Percentiles rank a stretch among this genome's conserved stretches.
Conservation (phyloP, 257 asterid genomes). For the Cinchona pubescens region DNA sequence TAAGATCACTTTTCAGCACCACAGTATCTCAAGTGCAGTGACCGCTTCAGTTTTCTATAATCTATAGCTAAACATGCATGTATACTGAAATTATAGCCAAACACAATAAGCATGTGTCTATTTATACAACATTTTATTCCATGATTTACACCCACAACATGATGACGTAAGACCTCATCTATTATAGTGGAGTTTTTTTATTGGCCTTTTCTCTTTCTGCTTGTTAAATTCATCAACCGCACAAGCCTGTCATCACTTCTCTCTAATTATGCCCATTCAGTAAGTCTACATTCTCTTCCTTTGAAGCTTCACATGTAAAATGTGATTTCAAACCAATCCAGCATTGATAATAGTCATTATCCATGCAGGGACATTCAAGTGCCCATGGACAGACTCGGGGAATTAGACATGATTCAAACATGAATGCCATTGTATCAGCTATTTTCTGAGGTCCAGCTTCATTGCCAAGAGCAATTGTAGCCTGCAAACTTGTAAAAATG, state of each 20-base stretch:
- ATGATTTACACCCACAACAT: not conserved
- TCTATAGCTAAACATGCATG: not conserved
- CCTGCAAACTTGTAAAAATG: conserved; percentile 43
- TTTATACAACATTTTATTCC: conserved; percentile 7
- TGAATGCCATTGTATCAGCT: conserved; percentile 78
- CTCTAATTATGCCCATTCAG: conserved; percentile 26
- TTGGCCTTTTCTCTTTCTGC: not conserved
- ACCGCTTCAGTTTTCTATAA: not conserved
- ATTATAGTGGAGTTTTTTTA: not conserved
- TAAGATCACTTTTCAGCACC: not conserved
- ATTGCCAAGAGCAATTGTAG: conserved; percentile 65
- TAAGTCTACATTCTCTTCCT: conserved; percentile 22
- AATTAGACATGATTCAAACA: conserved; percentile 91
- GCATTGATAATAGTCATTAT: conserved; percentile 83
- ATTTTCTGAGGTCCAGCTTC: conserved; percentile 71
- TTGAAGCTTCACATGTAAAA: conserved; percentile 37
- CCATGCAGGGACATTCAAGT: conserved; percentile 72
- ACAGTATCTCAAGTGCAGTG: not conserved
- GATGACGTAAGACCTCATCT: not conserved
- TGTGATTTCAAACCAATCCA: conserved; percentile 97
- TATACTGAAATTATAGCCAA: too few relatives aligned
- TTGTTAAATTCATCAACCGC: conserved; percentile 2
- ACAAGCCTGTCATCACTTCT: not conserved
- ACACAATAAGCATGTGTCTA: not conserved
- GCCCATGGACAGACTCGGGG: conserved; percentile 95